phyloP scores from a whole-genome alignment of 306 rosid genomes.

The Ormosia semicastrata region DNA sequence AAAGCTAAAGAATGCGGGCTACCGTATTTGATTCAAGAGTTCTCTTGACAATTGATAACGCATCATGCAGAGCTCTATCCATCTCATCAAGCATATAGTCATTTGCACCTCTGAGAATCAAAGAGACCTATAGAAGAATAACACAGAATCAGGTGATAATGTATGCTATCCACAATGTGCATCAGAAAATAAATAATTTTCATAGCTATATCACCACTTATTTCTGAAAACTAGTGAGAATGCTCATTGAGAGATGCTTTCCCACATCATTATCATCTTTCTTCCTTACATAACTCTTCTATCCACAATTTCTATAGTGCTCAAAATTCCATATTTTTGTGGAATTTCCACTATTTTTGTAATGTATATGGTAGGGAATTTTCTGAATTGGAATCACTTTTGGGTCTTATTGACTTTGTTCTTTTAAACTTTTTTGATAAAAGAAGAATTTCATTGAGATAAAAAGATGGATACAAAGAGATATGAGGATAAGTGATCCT shows the following conservation, averaged over 20 bases:
- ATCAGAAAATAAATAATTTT: background rate
- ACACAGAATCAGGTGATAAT: background rate
- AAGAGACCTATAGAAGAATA: slow-evolving; percentile 61
- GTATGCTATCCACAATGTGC: slow-evolving; percentile 12
- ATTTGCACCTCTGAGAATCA: slow-evolving; percentile 93
- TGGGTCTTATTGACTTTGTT: background rate
- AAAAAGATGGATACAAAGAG: background rate
- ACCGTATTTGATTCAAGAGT: slow-evolving; percentile 94
- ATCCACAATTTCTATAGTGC: background rate
- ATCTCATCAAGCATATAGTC: slow-evolving; percentile 99
- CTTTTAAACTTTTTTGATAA: background rate
- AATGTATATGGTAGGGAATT: background rate
- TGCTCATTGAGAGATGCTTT: background rate
- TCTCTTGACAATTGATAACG: slow-evolving; percentile 89
- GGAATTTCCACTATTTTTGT: background rate
- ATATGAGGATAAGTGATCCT: no score
- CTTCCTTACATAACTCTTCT: background rate
- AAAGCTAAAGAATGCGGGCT: slow-evolving; percentile 17
- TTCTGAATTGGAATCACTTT: background rate
- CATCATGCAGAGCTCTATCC: slow-evolving; percentile 97
- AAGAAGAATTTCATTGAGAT: background rate
- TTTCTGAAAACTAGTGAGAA: background rate
- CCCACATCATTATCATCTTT: background rate
- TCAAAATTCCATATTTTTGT: background rate
- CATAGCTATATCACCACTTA: background rate